These are phyloP conservation scores for Aspergillus caelatus DNA, from an alignment of 2,329 filamentous ascomycete genomes.

Conservation along the genomic window DNA sequence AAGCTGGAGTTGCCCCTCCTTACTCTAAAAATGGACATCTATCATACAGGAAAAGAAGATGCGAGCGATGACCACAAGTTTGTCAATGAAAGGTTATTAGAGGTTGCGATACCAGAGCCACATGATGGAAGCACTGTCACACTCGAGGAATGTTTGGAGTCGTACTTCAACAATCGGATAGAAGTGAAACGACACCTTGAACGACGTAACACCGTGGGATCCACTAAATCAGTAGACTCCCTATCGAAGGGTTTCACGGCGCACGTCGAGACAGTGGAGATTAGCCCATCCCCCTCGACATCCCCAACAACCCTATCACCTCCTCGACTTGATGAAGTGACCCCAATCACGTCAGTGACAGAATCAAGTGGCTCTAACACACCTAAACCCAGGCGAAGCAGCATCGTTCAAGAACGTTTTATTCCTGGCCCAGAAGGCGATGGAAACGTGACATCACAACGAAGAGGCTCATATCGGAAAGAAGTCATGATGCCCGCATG, in stretches of 20 bases:
- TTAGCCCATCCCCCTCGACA: conserved; percentile 40
- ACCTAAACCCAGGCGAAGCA: conserved; percentile 37
- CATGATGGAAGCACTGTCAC: conserved; percentile 69
- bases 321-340: conserved; percentile 23
- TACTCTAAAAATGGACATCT: conserved; percentile 90
- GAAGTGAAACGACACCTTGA: conserved; percentile 80
- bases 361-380: conserved; percentile 28
- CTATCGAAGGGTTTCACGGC: conserved; percentile 39
- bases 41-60: conserved; percentile 83
- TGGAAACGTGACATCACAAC: conserved; percentile 33
- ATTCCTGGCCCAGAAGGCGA: conserved; percentile 49
- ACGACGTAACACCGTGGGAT: conserved; percentile 60
- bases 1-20: conserved; percentile 84
- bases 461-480: conserved; percentile 59
- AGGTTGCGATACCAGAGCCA: conserved; percentile 78
- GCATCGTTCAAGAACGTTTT: conserved; percentile 49
- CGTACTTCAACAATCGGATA: conserved; percentile 92
- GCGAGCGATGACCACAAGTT: conserved; percentile 91
- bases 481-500: conserved; percentile 95
- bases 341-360: conserved; percentile 30
- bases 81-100: conserved; percentile 85
- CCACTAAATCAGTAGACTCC: conserved; percentile 41
- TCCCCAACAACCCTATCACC: conserved; percentile 33
- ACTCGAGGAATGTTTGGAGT: conserved; percentile 87
- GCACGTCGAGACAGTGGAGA: conserved; percentile 48